Base-by-base conservation (phyloP, 371 early-diverging fungal species). In the Mucor saturninus region DNA sequence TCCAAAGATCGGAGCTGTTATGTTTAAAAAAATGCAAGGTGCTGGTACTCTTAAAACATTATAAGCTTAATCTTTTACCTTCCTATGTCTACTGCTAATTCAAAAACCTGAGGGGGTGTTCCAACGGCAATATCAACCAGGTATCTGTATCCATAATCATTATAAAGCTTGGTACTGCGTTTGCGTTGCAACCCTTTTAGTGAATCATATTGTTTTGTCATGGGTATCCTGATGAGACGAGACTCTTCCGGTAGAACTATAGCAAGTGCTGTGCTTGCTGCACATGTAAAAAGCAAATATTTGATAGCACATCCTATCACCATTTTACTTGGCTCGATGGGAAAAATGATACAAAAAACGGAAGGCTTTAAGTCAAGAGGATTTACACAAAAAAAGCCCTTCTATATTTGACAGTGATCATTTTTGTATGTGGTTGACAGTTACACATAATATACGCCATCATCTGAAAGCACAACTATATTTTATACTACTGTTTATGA, bases 1-100 rank as follows among this genome's bases (percentile, higher is more conserved):
- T 50, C 80, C 80, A 80, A 3, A 77, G 30, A 62, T 80, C 77
- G 45, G 76, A 69, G 59, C 76, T 79, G 43, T 38, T 29, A 39
- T 49, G 21, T 39, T 13, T 43, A 43, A n/a, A 43, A 1, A 14
- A 43, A 43, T 21, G n/a, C 21, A 15, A 5, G 13, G 13, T 45
- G 7, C 21, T 7, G 46, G n/a, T 9, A n/a, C 8, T 46, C 4
- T 56, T 10, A 28, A 29, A 3, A 13, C 21, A 21, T 21, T 21
- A 0, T 21, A 21, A 21, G 21, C 21, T 21, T 21, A 21, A 21
- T 21, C 21, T 21, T 21, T 46, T 61, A 76, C 77, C 77, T 76
- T 57, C 77, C 77, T 45, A 74, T 78, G 53, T 78, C 79, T 30
- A 78, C 9, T 3, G 68, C 61, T 11, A 78, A 52, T 7, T 59